phyloP scores from a whole-genome alignment of 495 filamentous ascomycete genomes.

The Entonaema liquescens region DNA sequence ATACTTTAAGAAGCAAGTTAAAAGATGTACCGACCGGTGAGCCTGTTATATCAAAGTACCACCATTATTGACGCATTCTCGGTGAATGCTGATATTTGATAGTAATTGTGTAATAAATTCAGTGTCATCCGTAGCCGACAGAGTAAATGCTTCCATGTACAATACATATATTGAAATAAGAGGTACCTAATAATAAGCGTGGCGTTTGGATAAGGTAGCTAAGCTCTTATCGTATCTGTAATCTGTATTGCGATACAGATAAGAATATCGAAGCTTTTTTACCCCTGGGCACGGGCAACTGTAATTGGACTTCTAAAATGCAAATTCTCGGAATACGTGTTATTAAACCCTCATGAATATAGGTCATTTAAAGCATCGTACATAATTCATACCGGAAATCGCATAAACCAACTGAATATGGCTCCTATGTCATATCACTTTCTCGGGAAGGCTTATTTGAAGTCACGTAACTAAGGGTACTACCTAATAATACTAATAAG shows the following conservation, averaged over 20 bases:
- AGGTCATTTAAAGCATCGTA: neutral
- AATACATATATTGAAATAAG: too few relatives aligned
- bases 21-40: too few relatives aligned
- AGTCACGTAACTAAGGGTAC: neutral
- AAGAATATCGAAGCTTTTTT: neutral
- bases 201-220: too few relatives aligned
- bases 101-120: too few relatives aligned
- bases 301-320: neutral
- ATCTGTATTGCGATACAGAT: neutral
- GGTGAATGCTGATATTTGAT: too few relatives aligned
- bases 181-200: too few relatives aligned
- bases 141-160: too few relatives aligned
- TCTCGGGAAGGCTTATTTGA: neutral
- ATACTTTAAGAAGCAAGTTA: too few relatives aligned
- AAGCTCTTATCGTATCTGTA: neutral
- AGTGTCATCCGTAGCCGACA: too few relatives aligned
- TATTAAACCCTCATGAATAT: neutral
- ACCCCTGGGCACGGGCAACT: neutral
- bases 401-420: neutral
- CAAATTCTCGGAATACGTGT: neutral
- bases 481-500: too few relatives aligned
- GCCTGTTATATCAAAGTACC: too few relatives aligned
- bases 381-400: neutral
- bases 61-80: too few relatives aligned
- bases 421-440: constrained; percentile 10